Conservation (phyloP, 495 filamentous ascomycete species). For the Trichoderma reesei region DNA sequence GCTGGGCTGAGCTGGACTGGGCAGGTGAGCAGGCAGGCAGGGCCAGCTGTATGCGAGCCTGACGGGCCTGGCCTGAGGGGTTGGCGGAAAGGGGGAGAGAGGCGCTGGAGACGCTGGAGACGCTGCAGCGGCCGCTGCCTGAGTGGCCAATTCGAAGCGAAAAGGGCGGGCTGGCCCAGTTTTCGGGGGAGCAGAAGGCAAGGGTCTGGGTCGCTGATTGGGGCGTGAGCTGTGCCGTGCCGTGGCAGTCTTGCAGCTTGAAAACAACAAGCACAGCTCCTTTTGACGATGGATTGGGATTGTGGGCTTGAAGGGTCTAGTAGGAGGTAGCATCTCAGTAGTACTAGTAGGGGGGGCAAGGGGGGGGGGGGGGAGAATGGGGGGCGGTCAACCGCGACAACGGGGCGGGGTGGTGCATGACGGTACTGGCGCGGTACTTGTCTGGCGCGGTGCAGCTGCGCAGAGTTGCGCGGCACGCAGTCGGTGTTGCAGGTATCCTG, state of each 20-base stretch:
- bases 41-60: background rate
- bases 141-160: background rate
- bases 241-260: background rate
- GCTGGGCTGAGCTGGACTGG: too few species aligned
- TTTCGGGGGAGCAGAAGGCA: background rate
- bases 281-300: background rate
- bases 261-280: background rate
- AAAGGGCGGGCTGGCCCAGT: background rate
- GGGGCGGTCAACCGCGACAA: background rate
- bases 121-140: slow-evolving; percentile 3
- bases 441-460: background rate
- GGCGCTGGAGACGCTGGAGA: slow-evolving; percentile 2
- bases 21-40: too few species aligned
- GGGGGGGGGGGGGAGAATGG: background rate
- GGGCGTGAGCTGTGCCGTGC: background rate
- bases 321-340: background rate
- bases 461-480: too few species aligned
- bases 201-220: background rate
- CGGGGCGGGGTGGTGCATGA: background rate
- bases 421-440: background rate
- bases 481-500: background rate
- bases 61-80: slow-evolving; percentile 8
- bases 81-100: slow-evolving; percentile 8
- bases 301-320: background rate
- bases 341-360: background rate